These are phyloP conservation scores for Syzygium oleosum DNA, from an alignment of 345 rosid genomes.

Conservation along the genomic window DNA sequence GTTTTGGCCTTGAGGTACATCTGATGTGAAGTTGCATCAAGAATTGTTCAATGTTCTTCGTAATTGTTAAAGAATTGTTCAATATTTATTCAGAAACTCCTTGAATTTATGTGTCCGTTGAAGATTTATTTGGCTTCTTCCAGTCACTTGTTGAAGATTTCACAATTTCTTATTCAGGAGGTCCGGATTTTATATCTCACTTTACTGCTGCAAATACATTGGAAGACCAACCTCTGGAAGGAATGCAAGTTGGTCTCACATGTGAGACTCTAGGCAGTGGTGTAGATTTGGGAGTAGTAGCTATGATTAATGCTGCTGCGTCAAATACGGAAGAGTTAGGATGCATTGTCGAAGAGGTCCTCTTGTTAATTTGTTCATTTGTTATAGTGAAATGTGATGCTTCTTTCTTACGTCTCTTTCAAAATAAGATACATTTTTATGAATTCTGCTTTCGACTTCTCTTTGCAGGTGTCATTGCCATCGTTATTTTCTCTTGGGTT, in stretches of 20 bases:
- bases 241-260: conserved; percentile 70
- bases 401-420: background rate
- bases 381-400: background rate
- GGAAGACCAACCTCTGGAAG: conserved; percentile 68
- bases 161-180: conserved; percentile 28
- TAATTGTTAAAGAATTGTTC: background rate
- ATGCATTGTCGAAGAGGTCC: conserved; percentile 60
- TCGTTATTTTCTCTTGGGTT: conserved; percentile 82
- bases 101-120: too few relatives aligned
- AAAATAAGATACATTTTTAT: background rate
- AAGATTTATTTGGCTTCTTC: background rate
- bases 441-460: background rate
- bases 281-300: conserved; percentile 64
- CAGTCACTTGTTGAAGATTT: background rate
- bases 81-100: background rate
- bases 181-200: conserved; percentile 63
- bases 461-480: conserved; percentile 66
- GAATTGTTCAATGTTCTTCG: background rate
- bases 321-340: conserved; percentile 79
- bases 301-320: conserved; percentile 58
- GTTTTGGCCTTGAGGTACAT: conserved; percentile 80
- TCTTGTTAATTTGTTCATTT: background rate
- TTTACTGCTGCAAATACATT: conserved; percentile 26
- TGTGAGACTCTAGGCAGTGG: conserved; percentile 70
- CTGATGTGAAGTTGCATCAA: background rate